These are phyloP conservation scores for Neofusicoccum parvum DNA, from an alignment of 2,329 filamentous ascomycete genomes.

Conservation along the genomic window DNA sequence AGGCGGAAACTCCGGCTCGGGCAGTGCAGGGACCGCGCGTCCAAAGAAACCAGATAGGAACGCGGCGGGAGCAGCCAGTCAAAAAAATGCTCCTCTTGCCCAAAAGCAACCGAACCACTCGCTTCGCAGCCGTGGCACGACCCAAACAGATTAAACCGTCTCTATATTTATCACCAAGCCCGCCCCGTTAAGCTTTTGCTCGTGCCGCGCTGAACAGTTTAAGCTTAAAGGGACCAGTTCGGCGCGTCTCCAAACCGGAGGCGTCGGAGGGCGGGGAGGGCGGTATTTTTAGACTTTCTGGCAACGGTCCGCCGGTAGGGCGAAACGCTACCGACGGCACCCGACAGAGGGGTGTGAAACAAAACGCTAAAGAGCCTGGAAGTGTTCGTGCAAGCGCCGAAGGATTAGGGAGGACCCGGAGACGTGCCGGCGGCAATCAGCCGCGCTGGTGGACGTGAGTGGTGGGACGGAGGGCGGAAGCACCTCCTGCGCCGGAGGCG, in stretches of 20 bases:
- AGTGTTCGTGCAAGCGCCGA: neutral
- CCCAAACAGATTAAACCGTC: neutral
- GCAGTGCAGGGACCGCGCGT: too few relatives aligned
- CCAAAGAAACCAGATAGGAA: too few relatives aligned
- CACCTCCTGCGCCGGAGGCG: neutral
- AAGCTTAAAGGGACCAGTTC: neutral
- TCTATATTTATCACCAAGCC: neutral
- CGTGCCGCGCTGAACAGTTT: neutral
- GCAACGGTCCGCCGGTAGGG: neutral
- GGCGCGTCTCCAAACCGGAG: neutral
- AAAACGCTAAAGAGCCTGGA: too few relatives aligned
- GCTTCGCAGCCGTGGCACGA: too few relatives aligned
- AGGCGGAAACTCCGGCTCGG: too few relatives aligned
- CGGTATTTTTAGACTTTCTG: neutral
- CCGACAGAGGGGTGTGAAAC: neutral
- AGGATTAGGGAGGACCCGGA: neutral
- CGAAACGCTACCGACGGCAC: too few relatives aligned
- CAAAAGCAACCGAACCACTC: too few relatives aligned
- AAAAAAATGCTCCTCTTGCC: too few relatives aligned
- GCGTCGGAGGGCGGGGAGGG: neutral
- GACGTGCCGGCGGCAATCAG: neutral
- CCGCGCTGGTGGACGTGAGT: neutral
- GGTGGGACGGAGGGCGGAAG: neutral
- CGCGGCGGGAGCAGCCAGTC: too few relatives aligned
- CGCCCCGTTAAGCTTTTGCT: neutral